Evolutionary conservation across 2,329 filamentous ascomycete genomes (phyloP).

Genomic region (Arthrobotrys sphaeroides): DNA sequence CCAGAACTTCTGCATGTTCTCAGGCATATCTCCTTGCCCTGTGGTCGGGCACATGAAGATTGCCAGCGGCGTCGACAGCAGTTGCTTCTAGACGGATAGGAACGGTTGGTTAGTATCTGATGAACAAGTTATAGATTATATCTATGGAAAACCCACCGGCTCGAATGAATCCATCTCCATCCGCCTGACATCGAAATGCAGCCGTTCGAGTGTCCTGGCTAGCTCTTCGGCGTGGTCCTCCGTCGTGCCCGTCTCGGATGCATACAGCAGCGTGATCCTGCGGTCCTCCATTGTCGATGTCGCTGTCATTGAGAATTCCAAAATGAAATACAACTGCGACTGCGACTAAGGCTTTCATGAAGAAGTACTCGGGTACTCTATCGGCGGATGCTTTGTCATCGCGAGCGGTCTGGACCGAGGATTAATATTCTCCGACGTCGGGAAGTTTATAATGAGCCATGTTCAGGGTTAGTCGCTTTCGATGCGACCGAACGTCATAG

Average conservation of each 20-base stretch:
- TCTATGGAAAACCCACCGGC: conserved; percentile 69
- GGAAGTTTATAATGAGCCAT: not conserved
- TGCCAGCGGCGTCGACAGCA: conserved; percentile 66
- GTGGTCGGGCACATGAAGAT: conserved; percentile 90
- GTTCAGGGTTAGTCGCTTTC: not conserved
- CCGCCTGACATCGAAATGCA: conserved; percentile 80
- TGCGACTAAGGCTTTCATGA: too few species aligned
- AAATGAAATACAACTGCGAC: not conserved
- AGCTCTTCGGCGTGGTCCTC: conserved; percentile 91
- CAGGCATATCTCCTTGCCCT: conserved; percentile 90
- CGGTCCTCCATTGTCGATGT: conserved; percentile 63
- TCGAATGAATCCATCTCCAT: conserved; percentile 79
- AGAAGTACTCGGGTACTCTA: not conserved
- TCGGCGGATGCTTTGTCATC: conserved; percentile 36
- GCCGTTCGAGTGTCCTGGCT: conserved; percentile 75
- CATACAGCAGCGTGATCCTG: conserved; percentile 77
- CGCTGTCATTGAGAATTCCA: not conserved
- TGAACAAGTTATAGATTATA: not conserved
- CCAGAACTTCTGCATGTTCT: conserved; percentile 85
- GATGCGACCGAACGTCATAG: not conserved
- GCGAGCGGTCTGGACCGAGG: conserved; percentile 10
- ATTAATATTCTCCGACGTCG: conserved; percentile 22
- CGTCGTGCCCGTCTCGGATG: conserved; percentile 92
- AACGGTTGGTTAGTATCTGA: not conserved
- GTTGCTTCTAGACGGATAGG: conserved; percentile 59